Evolutionary conservation across 306 rosid genomes (phyloP).

Genomic region (Nissolia schottii): DNA sequence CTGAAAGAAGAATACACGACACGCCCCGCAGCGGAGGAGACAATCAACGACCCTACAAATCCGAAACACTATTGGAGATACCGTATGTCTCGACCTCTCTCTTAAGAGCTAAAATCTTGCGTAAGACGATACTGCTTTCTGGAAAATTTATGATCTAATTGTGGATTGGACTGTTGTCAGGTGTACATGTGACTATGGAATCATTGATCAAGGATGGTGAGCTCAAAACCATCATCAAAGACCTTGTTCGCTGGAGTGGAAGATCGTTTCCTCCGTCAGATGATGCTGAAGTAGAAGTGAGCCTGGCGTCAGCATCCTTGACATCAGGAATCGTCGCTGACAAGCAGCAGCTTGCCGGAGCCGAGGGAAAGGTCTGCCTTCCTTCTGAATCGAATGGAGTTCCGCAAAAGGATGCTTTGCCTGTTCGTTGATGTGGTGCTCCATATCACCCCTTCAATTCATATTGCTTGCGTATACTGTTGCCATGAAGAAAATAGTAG

Average conservation of each 20-base stretch:
- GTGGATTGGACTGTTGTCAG: slow-evolving; percentile 40
- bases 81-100: slow-evolving; percentile 49
- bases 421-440: slow-evolving; percentile 30
- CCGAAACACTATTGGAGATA: slow-evolving; percentile 98
- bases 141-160: background rate
- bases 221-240: slow-evolving; percentile 56
- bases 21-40: slow-evolving; percentile 87
- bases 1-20: slow-evolving; percentile 75
- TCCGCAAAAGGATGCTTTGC: slow-evolving; percentile 31
- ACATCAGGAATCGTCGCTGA: slow-evolving; percentile 22
- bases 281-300: slow-evolving; percentile 28
- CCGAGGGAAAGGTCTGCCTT: slow-evolving; percentile 23
- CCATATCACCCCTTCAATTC: background rate
- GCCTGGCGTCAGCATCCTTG: slow-evolving; percentile 7
- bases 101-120: background rate
- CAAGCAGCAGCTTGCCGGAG: slow-evolving; percentile 26
- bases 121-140: background rate
- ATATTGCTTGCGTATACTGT: background rate
- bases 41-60: slow-evolving; percentile 92
- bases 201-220: slow-evolving; percentile 63
- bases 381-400: slow-evolving; percentile 26
- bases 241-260: slow-evolving; percentile 57
- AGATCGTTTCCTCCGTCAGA: slow-evolving; percentile 66
- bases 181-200: slow-evolving; percentile 80
- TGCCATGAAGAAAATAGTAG: slow-evolving; percentile 10